Evolutionary conservation across 345 rosid species (phyloP).

Genomic region (Salix suchowensis): DNA sequence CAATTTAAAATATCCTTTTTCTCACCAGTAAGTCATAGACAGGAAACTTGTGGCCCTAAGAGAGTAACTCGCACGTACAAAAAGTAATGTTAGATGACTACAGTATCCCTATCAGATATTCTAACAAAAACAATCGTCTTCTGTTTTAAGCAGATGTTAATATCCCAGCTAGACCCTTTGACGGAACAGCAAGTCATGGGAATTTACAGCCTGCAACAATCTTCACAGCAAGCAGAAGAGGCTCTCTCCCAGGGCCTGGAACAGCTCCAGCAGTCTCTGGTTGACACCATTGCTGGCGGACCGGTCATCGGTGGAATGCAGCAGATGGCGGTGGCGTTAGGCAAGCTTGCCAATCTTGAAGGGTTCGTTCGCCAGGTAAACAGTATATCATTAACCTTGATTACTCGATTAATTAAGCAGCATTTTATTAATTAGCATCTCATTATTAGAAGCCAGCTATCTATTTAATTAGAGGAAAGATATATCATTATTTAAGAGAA

Average conservation of each 20-base stretch:
- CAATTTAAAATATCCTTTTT: not conserved
- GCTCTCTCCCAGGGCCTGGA: slow-evolving; percentile 88
- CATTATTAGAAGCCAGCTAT: no score
- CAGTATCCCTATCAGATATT: not conserved
- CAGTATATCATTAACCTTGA: not conserved
- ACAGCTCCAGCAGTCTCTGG: slow-evolving; percentile 88
- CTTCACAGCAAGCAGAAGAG: slow-evolving; percentile 93
- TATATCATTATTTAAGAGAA: no score
- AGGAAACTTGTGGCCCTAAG: not conserved
- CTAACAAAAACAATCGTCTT: not conserved
- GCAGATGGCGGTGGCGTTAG: slow-evolving; percentile 86
- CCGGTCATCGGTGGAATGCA: slow-evolving; percentile 69
- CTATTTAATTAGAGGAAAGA: no score
- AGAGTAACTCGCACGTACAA: not conserved
- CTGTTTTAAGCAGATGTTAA: slow-evolving; percentile 52
- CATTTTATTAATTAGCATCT: no score
- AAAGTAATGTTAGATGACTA: not conserved
- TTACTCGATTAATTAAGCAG: not conserved
- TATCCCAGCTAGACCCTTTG: slow-evolving; percentile 70
- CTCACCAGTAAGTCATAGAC: no score
- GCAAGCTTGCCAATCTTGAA: slow-evolving; percentile 87
- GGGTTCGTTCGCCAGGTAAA: slow-evolving; percentile 93
- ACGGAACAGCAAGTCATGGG: slow-evolving; percentile 96
- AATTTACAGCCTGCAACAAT: slow-evolving; percentile 82
- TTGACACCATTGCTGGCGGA: slow-evolving; percentile 65